Conservation (phyloP, 148 eudicot genomes). For the Fagopyrum homotropicum region DNA sequence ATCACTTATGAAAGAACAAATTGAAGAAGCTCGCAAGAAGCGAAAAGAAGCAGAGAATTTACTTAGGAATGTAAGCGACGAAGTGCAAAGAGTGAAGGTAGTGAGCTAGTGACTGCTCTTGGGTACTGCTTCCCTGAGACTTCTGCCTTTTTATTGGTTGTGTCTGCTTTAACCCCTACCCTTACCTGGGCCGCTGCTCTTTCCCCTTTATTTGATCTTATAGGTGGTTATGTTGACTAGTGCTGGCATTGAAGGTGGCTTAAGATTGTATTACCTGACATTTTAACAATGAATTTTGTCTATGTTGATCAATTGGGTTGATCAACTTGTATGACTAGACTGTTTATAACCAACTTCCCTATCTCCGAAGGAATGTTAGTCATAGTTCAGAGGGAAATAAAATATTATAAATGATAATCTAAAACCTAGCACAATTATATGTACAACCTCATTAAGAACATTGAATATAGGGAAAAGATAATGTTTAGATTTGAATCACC, state of each 20-base stretch:
- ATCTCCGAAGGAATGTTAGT: not conserved
- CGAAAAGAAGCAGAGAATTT: constrained; percentile 53
- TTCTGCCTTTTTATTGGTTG: not conserved
- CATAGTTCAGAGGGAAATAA: not conserved
- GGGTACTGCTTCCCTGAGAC: not conserved
- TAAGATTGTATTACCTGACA: not conserved
- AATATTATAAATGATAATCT: not conserved
- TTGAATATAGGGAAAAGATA: not conserved
- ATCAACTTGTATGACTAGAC: not conserved
- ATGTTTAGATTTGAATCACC: not conserved
- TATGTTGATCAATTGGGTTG: not conserved
- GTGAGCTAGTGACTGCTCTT: constrained; percentile 36
- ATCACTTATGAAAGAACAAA: constrained; percentile 29
- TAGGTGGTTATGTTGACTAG: not conserved
- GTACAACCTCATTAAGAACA: not conserved
- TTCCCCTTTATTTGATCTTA: not conserved
- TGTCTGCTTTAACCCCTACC: not conserved
- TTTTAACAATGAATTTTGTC: not conserved
- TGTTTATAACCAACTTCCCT: not conserved
- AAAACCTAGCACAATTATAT: not conserved
- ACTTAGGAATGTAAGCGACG: constrained; percentile 27
- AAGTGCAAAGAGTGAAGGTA: constrained; percentile 53
- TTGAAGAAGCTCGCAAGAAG: constrained; percentile 30
- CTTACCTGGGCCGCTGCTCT: not conserved
- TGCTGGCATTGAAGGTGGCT: not conserved